Conservation (phyloP, 805 yeast species). For the Lipomyces kockii region DNA sequence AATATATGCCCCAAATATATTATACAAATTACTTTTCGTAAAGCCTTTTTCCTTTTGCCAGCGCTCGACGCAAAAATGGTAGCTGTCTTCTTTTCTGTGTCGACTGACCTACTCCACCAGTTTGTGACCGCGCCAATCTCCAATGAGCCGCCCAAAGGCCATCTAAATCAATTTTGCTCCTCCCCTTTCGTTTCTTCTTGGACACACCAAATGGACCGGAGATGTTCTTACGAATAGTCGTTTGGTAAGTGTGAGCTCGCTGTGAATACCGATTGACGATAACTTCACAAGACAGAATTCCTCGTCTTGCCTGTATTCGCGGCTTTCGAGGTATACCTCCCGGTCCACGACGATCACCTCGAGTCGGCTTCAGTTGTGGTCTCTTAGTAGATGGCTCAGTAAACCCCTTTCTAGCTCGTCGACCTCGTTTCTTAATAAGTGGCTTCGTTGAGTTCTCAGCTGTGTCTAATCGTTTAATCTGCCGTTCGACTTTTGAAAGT, state of each 20-base stretch:
- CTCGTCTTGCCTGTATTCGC: background rate
- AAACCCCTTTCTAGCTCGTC: background rate
- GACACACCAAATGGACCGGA: background rate
- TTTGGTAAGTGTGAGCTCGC: conserved; percentile 6
- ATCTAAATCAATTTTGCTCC: conserved; percentile 17
- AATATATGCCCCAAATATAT: background rate
- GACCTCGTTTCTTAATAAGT: background rate
- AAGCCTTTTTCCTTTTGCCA: conserved; percentile 12
- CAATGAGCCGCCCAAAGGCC: conserved; percentile 30
- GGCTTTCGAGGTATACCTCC: background rate
- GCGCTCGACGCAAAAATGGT: conserved; percentile 12
- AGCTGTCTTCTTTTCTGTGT: background rate
- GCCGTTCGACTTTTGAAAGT: background rate
- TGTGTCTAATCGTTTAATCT: background rate
- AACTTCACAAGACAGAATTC: conserved; percentile 9
- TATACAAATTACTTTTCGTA: conserved; percentile 4
- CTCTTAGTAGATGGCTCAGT: background rate
- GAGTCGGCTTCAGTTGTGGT: background rate
- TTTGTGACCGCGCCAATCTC: conserved; percentile 12
- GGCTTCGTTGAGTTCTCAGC: background rate
- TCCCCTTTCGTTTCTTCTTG: conserved; percentile 12
- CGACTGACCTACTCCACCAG: background rate
- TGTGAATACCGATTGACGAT: conserved; percentile 14
- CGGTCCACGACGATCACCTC: background rate
- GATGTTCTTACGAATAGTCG: conserved; percentile 2